A percentile compares a stretch with the other conserved stretches of the same genome.
Evolutionary conservation across 345 rosid genomes (phyloP).

Genomic region (Lepidium didymum): DNA sequence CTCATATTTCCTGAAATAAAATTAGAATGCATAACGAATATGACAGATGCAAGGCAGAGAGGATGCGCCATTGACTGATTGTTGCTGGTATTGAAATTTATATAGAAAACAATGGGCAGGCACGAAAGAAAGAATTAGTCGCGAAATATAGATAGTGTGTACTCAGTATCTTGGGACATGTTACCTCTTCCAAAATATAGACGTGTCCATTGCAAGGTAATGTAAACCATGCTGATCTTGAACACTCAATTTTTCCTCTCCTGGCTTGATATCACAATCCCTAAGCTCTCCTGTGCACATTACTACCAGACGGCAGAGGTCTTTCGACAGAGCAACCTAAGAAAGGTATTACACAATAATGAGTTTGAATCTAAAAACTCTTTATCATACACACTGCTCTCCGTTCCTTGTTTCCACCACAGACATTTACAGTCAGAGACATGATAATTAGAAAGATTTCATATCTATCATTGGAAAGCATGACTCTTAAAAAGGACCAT

Average conservation of each 20-base stretch:
- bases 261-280: slow-evolving; percentile 35
- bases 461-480: slow-evolving; percentile 3
- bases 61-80: not conserved
- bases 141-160: not conserved
- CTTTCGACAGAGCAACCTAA: slow-evolving; percentile 86
- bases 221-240: slow-evolving; percentile 54
- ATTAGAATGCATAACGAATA: not conserved
- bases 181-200: slow-evolving; percentile 82
- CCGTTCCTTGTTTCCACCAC: not conserved
- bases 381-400: not conserved
- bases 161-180: slow-evolving; percentile 12
- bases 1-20: slow-evolving; percentile 61
- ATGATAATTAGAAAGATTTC: not conserved
- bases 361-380: not conserved
- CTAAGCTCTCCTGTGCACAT: slow-evolving; percentile 74
- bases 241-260: slow-evolving; percentile 25
- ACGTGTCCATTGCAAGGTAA: slow-evolving; percentile 66
- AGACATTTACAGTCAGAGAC: not conserved
- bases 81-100: not conserved
- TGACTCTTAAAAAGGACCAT: not conserved
- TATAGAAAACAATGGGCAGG: not conserved
- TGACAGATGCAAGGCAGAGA: not conserved
- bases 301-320: slow-evolving; percentile 71
- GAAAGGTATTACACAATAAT: slow-evolving; percentile 3
- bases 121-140: not conserved